A percentile compares a stretch with the other conserved stretches of the same genome.
Evolutionary conservation across 2,329 filamentous ascomycete species (phyloP).

Genomic region (Pseudocercospora fuligena): DNA sequence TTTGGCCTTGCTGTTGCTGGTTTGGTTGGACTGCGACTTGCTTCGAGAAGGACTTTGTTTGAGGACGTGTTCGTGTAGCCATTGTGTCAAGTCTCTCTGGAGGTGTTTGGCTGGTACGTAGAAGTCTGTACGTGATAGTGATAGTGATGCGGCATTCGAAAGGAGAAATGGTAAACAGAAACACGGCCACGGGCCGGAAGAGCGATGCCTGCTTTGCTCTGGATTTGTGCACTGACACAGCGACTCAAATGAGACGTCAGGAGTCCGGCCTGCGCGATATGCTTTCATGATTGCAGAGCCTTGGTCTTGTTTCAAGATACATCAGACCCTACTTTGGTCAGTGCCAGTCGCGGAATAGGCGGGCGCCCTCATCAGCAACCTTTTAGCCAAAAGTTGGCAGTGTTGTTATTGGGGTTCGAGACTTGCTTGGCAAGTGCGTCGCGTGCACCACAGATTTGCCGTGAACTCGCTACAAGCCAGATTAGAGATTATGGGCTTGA

Average conservation of each 20-base stretch:
- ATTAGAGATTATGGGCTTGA: neutral
- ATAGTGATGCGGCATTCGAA: neutral
- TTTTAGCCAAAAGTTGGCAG: neutral
- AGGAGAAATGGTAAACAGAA: neutral
- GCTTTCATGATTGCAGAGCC: neutral
- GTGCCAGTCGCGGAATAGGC: neutral
- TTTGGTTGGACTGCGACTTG: constrained; percentile 2
- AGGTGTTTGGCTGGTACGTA: neutral
- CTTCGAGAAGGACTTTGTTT: neutral
- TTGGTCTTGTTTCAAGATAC: constrained; percentile 1
- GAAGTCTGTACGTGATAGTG: neutral
- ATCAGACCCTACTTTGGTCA: neutral
- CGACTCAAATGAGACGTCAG: neutral
- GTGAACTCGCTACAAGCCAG: neutral
- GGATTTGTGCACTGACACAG: neutral
- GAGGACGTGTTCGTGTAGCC: constrained; percentile 4
- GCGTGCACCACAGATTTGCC: neutral
- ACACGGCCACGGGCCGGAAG: constrained; percentile 5
- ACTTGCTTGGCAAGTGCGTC: neutral
- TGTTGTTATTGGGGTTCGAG: neutral
- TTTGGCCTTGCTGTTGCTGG: constrained; percentile 2
- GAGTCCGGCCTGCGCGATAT: neutral
- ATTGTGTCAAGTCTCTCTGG: neutral
- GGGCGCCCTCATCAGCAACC: neutral
- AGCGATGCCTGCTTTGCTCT: neutral